Conservation (phyloP, 2,329 filamentous ascomycete genomes). For the Cephalotrichum gorgonifer region DNA sequence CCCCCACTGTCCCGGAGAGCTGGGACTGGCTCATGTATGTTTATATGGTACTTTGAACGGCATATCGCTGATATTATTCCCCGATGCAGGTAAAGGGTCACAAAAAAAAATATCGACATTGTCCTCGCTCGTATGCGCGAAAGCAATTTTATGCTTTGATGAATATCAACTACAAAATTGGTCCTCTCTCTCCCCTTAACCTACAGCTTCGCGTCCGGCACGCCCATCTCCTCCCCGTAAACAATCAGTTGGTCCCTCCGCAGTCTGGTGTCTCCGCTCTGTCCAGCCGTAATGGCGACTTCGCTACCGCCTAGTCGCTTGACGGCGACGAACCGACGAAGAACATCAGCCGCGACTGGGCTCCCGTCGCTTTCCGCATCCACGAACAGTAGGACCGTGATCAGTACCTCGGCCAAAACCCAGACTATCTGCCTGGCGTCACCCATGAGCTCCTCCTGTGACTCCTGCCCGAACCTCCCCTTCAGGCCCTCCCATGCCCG, state of each 20-base stretch:
- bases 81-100: no score
- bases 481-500: slow-evolving; percentile 29
- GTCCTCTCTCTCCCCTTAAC: no score
- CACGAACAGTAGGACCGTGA: slow-evolving; percentile 29
- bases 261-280: slow-evolving; percentile 3
- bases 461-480: slow-evolving; percentile 20
- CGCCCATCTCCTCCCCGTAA: slow-evolving; percentile 1
- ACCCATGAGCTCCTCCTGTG: slow-evolving; percentile 28
- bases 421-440: slow-evolving; percentile 35
- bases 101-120: no score
- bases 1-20: neutral
- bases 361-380: slow-evolving; percentile 27
- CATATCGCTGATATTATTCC: no score
- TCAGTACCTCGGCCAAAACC: slow-evolving; percentile 30
- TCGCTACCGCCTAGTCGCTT: slow-evolving; percentile 9
- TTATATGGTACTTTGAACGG: neutral
- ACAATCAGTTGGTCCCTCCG: slow-evolving; percentile 8
- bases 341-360: slow-evolving; percentile 25
- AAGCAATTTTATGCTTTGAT: no score
- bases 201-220: neutral
- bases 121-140: no score
- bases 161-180: no score
- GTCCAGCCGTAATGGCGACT: neutral
- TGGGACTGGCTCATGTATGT: neutral
- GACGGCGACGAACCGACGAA: slow-evolving; percentile 24